phyloP scores from a whole-genome alignment of 768 basidiomycete species.

The Gautieria morchelliformis region DNA sequence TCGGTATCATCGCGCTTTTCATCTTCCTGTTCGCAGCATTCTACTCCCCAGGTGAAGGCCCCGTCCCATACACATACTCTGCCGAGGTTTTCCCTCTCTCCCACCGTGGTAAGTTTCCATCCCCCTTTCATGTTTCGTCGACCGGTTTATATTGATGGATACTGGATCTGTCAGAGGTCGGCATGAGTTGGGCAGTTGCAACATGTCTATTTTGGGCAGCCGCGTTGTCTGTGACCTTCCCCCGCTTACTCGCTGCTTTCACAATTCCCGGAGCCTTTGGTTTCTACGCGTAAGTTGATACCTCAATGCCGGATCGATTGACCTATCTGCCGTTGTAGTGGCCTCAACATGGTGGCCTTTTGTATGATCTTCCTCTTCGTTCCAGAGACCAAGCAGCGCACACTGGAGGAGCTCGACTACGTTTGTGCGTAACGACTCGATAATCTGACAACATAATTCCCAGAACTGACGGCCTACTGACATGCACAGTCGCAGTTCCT shows the following conservation, averaged over 20 bases:
- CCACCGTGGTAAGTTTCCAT: conserved; percentile 26
- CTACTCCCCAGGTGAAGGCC: conserved; percentile 26
- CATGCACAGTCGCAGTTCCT: conserved; percentile 30
- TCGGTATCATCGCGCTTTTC: conserved; percentile 32
- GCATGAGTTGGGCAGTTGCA: conserved; percentile 46
- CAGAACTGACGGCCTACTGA: background rate
- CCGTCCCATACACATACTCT: conserved; percentile 24
- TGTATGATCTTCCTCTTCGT: conserved; percentile 48
- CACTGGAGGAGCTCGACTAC: conserved; percentile 16
- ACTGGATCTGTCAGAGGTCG: conserved; percentile 14
- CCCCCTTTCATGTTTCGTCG: conserved; percentile 6
- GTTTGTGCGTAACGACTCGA: conserved; percentile 1
- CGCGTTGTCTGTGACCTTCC: conserved; percentile 50
- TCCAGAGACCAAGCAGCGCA: conserved; percentile 32
- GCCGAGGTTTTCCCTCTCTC: conserved; percentile 23
- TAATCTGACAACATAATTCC: background rate
- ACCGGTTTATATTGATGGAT: conserved; percentile 12
- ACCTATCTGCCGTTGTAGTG: conserved; percentile 19
- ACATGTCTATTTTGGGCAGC: conserved; percentile 44
- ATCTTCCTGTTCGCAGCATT: conserved; percentile 30
- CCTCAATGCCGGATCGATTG: background rate
- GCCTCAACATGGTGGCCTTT: conserved; percentile 39
- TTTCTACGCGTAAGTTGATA: conserved; percentile 14
- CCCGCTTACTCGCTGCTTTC: conserved; percentile 40
- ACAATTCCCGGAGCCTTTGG: conserved; percentile 20